Evolutionary conservation across 2,329 filamentous ascomycete species (phyloP).

Genomic region (Dactylellina cionopaga): DNA sequence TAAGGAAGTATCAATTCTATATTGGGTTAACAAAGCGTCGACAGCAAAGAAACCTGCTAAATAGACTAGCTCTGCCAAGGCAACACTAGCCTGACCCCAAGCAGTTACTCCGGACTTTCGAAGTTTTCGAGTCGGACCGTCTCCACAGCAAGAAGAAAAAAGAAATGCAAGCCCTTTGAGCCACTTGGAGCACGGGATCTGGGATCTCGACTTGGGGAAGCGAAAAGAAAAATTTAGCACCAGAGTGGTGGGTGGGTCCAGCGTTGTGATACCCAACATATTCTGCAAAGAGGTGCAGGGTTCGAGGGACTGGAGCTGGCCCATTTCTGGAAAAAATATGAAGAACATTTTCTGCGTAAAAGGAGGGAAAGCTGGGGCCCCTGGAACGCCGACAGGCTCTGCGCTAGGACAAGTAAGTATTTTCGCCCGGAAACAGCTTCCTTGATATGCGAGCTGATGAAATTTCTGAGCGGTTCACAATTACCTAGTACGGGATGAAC

Average conservation of each 20-base stretch:
- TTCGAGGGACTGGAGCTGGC: slow-evolving; percentile 20
- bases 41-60: slow-evolving; percentile 24
- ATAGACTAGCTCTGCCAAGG: slow-evolving; percentile 27
- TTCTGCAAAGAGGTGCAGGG: slow-evolving; percentile 15
- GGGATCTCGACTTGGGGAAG: slow-evolving; percentile 53
- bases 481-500: slow-evolving; percentile 27
- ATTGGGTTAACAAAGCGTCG: background rate
- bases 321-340: slow-evolving; percentile 41
- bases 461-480: slow-evolving; percentile 39
- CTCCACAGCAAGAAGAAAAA: slow-evolving; percentile 47
- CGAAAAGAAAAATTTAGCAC: slow-evolving; percentile 46
- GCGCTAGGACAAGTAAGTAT: slow-evolving; percentile 32
- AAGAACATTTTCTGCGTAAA: slow-evolving; percentile 9
- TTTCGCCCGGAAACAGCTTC: slow-evolving; percentile 48
- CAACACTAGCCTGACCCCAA: slow-evolving; percentile 24
- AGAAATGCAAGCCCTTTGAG: slow-evolving; percentile 33
- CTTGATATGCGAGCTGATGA: slow-evolving; percentile 50
- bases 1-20: slow-evolving; percentile 30
- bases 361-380: slow-evolving; percentile 25
- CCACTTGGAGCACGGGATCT: slow-evolving; percentile 50
- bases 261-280: slow-evolving; percentile 28
- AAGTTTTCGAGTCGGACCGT: slow-evolving; percentile 41
- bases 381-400: slow-evolving; percentile 31
- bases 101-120: slow-evolving; percentile 51
- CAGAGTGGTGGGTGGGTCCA: slow-evolving; percentile 47